These are phyloP conservation scores for Blastobotrys petasosporus DNA, from an alignment of 1,139 yeast genomes.

Conservation along the genomic window DNA sequence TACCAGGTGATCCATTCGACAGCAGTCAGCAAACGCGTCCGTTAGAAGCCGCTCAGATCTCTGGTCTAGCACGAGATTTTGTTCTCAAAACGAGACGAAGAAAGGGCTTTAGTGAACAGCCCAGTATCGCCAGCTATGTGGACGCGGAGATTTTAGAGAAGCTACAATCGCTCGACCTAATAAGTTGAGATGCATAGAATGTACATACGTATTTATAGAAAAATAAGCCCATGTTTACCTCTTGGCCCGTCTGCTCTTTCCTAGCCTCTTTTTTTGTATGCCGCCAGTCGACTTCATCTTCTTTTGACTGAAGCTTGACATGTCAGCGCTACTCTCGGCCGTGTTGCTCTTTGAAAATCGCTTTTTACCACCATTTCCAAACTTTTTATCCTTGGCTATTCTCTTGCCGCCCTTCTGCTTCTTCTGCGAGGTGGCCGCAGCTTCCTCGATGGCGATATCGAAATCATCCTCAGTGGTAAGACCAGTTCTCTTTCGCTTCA, in stretches of 20 bases:
- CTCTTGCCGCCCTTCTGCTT: conserved; percentile 49
- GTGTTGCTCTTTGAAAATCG: conserved; percentile 68
- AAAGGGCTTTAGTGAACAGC: conserved; percentile 72
- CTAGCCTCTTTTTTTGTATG: conserved; percentile 47
- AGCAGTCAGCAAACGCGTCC: conserved; percentile 54
- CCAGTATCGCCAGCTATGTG: conserved; percentile 63
- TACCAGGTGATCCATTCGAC: conserved; percentile 92
- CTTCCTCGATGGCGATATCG: conserved; percentile 82
- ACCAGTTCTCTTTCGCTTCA: conserved; percentile 82
- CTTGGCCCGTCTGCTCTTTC: conserved; percentile 58
- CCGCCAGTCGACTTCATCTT: conserved; percentile 42
- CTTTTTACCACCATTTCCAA: conserved; percentile 71
- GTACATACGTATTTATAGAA: neutral
- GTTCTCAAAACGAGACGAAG: conserved; percentile 82
- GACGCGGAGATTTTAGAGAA: conserved; percentile 54
- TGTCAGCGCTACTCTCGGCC: conserved; percentile 65
- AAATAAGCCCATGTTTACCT: neutral
- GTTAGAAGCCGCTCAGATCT: conserved; percentile 65
- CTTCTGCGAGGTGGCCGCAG: conserved; percentile 33
- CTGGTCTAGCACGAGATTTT: conserved; percentile 79
- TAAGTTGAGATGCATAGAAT: neutral
- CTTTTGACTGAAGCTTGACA: conserved; percentile 54
- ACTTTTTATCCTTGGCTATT: conserved; percentile 62
- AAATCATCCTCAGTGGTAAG: conserved; percentile 46
- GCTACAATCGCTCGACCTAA: conserved; percentile 44